Conservation (phyloP, 2,329 filamentous ascomycete genomes). For the Phialophora expanda region DNA sequence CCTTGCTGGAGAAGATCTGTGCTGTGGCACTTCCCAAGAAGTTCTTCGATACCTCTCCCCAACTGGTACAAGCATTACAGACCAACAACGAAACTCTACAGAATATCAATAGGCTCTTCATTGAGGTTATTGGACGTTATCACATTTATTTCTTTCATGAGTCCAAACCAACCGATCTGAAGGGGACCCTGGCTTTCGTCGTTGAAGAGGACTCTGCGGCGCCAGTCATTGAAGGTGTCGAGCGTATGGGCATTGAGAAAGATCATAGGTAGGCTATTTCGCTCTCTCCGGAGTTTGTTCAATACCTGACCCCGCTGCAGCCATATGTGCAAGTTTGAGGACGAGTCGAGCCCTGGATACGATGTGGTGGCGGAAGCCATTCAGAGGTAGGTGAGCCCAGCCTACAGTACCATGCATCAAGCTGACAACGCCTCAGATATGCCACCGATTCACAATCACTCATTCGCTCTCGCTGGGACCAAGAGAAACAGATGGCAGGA, state of each 20-base stretch:
- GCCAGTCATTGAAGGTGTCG: slow-evolving; percentile 71
- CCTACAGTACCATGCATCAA: not conserved
- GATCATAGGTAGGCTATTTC: slow-evolving; percentile 54
- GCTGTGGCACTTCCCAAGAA: slow-evolving; percentile 68
- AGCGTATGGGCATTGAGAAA: slow-evolving; percentile 75
- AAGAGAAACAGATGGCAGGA: slow-evolving; percentile 56
- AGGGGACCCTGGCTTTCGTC: slow-evolving; percentile 66
- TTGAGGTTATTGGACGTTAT: slow-evolving; percentile 72
- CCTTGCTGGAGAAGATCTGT: slow-evolving; percentile 70
- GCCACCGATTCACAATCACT: slow-evolving; percentile 59
- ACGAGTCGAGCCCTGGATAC: slow-evolving; percentile 69
- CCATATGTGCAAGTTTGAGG: slow-evolving; percentile 73
- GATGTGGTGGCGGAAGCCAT: slow-evolving; percentile 57
- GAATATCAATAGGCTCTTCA: slow-evolving; percentile 74
- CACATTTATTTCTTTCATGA: slow-evolving; percentile 79
- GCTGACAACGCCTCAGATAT: slow-evolving; percentile 46
- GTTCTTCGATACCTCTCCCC: slow-evolving; percentile 69
- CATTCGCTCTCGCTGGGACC: slow-evolving; percentile 63
- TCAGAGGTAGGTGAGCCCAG: slow-evolving; percentile 30
- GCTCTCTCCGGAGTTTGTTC: not conserved
- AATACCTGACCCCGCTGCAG: slow-evolving; percentile 44
- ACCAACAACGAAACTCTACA: slow-evolving; percentile 74
- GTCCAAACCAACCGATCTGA: slow-evolving; percentile 72
- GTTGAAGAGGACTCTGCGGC: slow-evolving; percentile 73
- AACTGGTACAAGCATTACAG: slow-evolving; percentile 73